Base-by-base conservation (phyloP, 73 alveolate species). In the Paramecium octaurelia region DNA sequence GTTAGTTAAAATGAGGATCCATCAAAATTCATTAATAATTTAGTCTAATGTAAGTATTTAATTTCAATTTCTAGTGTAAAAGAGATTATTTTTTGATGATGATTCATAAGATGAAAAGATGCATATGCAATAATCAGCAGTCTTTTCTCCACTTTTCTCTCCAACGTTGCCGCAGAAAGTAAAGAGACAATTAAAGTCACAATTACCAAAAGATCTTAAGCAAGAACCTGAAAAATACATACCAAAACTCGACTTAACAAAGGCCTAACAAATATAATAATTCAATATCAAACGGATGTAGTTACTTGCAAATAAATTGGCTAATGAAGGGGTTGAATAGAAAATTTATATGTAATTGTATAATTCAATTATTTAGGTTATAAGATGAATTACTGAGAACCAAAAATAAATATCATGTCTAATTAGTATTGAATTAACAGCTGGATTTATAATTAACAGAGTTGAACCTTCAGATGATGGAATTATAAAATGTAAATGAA, bases 1-100 rank as follows among this genome's bases (percentile, higher is more conserved):
- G 91, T 80, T 43, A 48, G 91, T 48, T 18, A 21, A 42, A 80
- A 40, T 43, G 91, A 80, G 9, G 91, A 80, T 80, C 91, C 91
- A 44, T 43, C 70, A 42, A 80, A 42, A 27, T 80, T 80, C 48
- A 80, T 80, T 18, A 44, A 80, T 44, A 80, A 80, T 80, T 64
- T 80, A 80, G 91, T 80, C 3, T 48, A 80, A 80, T 46, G 91
- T 80, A 80, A 14, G 24, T 14, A 31, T 21, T 8, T 1, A 20
- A 44, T 80, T 20, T 54, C 16, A 18, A 12, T 23, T 48, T n/a
- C 48, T 44, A 80, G 91, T 80, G 16, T 20, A 80, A 42, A 80
- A 80, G 29, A 80, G 57, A 80, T 80, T 80, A 24, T 80, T 80
- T 48, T 80, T 80, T 24, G 91, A 80, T 80, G 91, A 80, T 14